Base-by-base conservation (phyloP, 148 eudicot species). In the Rhododendron mucronatum region DNA sequence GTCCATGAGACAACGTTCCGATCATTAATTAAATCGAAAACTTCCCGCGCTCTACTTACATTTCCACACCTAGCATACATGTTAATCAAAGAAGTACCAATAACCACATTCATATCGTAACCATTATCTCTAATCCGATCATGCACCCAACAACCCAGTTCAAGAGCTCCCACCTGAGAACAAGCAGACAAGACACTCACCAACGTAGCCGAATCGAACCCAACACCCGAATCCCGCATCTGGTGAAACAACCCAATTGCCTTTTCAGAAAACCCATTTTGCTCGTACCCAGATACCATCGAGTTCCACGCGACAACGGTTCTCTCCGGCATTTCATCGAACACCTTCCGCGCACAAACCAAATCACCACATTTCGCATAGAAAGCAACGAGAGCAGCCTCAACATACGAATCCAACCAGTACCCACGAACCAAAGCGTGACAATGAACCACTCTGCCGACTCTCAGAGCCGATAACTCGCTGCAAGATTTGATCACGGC, bases 201-300 rank as follows among this genome's bases (percentile, higher is more conserved):
- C 76, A 91, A 85, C 18, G 95, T 90, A 59, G 89, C 88, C 20
- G 86, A 85, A 87, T 92, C 93, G 10, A 91, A 91, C 53, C 77
- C 89, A 61, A 89, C 73, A 16, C 92, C 92, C 44, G 28, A 78
- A 76, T 82, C 88, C 75, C 86, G 7, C 94, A 93, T 92, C 88
- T 39, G 63, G 75, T 77, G 7, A 85, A 93, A 92, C 88, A 93
- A 88, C 85, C 88, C 90, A 81, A 93, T 80, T 37, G 91, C 91
- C 69, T 90, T 82, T 69, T 90, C 85, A 80, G 89, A 86, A 57
- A 84, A 53, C 83, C 95, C 95, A 86, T 91, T 92, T 41, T 92
- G 95, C 89, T 90, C 95, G 5, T 90, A 93, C 85, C 95, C 95
- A 0, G 94, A 90, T 21, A 93, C 88, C 94, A 93, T 90, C 8